These are phyloP conservation scores for Lipomyces starkeyi DNA, from an alignment of 805 yeast genomes.

Conservation along the genomic window DNA sequence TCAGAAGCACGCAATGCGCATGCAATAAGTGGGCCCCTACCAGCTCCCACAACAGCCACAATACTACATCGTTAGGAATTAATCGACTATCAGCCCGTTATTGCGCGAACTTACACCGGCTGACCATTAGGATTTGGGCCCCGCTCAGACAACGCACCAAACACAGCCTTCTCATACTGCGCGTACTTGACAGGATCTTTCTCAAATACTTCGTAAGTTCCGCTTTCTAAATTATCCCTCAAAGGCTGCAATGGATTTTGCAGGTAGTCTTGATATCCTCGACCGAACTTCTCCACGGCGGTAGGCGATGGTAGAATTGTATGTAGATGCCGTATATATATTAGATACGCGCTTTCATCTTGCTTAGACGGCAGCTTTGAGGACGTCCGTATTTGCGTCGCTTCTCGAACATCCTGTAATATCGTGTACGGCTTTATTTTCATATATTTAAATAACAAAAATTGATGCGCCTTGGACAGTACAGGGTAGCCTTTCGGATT, in stretches of 20 bases:
- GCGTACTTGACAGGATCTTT: slow-evolving; percentile 71
- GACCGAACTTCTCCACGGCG: slow-evolving; percentile 46
- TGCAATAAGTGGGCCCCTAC: slow-evolving; percentile 81
- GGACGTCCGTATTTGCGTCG: slow-evolving; percentile 40
- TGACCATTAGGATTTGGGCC: background rate
- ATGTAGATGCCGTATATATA: slow-evolving; percentile 53
- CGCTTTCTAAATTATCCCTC: slow-evolving; percentile 58
- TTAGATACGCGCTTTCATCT: slow-evolving; percentile 51
- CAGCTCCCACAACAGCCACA: slow-evolving; percentile 81
- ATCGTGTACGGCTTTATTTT: slow-evolving; percentile 54
- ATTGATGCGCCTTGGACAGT: slow-evolving; percentile 62
- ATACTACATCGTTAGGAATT: slow-evolving; percentile 11
- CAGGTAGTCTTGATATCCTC: slow-evolving; percentile 53
- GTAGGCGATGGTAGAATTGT: slow-evolving; percentile 42
- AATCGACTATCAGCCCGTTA: background rate
- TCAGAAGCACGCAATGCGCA: slow-evolving; percentile 54
- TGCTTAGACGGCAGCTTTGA: background rate
- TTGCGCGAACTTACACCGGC: slow-evolving; percentile 1
- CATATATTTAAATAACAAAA: slow-evolving; percentile 52
- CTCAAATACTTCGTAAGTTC: slow-evolving; percentile 73
- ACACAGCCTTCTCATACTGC: slow-evolving; percentile 68
- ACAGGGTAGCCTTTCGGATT: slow-evolving; percentile 71
- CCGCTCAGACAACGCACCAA: slow-evolving; percentile 52
- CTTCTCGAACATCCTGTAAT: slow-evolving; percentile 58
- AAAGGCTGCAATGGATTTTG: slow-evolving; percentile 79